phyloP scores from a whole-genome alignment of 2,329 filamentous ascomycete species.

The Nemania sp. region DNA sequence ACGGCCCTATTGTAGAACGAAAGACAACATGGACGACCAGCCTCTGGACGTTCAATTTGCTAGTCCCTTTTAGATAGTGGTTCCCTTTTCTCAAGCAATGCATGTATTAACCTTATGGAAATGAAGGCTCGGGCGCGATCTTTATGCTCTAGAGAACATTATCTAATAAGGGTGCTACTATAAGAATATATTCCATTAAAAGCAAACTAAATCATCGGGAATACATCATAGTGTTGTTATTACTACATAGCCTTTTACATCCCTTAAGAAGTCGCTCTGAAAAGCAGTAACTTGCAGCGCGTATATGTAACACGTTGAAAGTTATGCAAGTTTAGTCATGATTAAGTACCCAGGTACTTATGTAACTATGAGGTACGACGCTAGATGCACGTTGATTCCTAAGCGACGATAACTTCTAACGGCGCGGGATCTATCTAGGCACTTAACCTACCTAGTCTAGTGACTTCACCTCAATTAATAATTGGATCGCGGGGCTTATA shows the following conservation, averaged over 20 bases:
- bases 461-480: conserved; percentile 28
- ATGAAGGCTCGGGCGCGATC: conserved; percentile 20
- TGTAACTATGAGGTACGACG: background rate
- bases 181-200: too few relatives aligned
- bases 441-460: conserved; percentile 2
- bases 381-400: conserved; percentile 22
- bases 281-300: too few relatives aligned
- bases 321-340: too few relatives aligned
- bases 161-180: too few relatives aligned
- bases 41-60: conserved; percentile 27
- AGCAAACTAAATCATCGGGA: too few relatives aligned
- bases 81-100: conserved; percentile 9
- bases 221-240: too few relatives aligned
- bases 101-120: conserved; percentile 6
- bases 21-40: conserved; percentile 29
- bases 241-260: too few relatives aligned
- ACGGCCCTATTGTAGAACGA: conserved; percentile 36
- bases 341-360: too few relatives aligned
- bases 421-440: conserved; percentile 8
- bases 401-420: conserved; percentile 26
- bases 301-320: too few relatives aligned
- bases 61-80: too few relatives aligned
- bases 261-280: too few relatives aligned
- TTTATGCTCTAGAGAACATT: too few relatives aligned
- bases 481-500: conserved; percentile 1